phyloP scores from a whole-genome alignment of 805 yeast genomes.

The Schwanniomyces occidentalis region DNA sequence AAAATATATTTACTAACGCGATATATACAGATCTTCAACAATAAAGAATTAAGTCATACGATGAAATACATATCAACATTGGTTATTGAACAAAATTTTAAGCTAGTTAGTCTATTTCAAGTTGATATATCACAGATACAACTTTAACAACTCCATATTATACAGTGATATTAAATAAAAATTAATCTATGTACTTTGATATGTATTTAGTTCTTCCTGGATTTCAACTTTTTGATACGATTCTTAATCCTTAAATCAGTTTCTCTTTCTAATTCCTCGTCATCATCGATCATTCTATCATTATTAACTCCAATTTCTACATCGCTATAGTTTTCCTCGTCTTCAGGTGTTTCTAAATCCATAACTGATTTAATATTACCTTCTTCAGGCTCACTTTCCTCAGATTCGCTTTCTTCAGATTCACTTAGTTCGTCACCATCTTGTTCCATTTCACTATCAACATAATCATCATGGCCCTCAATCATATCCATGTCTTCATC shows the following conservation, averaged over 20 bases:
- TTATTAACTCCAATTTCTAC: constrained; percentile 11
- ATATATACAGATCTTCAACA: too few relatives aligned
- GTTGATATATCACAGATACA: background rate
- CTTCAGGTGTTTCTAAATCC: constrained; percentile 12
- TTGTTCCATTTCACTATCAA: constrained; percentile 11
- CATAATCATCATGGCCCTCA: constrained; percentile 15
- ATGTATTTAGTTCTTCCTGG: background rate
- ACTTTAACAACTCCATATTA: background rate
- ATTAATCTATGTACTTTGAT: background rate
- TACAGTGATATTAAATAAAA: background rate
- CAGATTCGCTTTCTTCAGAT: constrained; percentile 6
- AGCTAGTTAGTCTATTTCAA: too few relatives aligned
- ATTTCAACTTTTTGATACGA: constrained; percentile 4
- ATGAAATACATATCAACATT: too few relatives aligned
- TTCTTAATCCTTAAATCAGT: constrained; percentile 5
- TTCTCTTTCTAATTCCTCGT: constrained; percentile 1
- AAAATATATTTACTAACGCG: too few relatives aligned
- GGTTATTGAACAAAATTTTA: constrained; percentile 1
- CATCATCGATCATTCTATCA: constrained; percentile 7
- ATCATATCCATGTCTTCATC: constrained; percentile 19
- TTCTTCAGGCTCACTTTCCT: constrained; percentile 7
- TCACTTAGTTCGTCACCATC: constrained; percentile 7
- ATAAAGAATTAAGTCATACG: too few relatives aligned
- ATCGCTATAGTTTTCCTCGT: constrained; percentile 25
- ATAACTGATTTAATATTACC: constrained; percentile 9